Conservation (phyloP, 83 land plant species). For the Diphasiastrum complanatum region DNA sequence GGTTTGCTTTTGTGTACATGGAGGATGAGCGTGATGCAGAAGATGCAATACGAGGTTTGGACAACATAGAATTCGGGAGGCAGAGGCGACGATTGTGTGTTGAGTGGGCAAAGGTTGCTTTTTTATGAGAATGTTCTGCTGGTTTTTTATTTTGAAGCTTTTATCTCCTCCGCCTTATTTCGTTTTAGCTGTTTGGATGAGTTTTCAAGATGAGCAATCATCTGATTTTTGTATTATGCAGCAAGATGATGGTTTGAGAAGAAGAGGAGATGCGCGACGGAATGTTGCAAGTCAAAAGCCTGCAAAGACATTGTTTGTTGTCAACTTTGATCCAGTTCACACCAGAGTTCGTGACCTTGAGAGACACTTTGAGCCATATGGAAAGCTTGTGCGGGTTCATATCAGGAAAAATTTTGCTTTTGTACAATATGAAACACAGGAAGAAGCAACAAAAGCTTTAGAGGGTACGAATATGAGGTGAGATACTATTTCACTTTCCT, state of each 20-base stretch:
- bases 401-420: constrained; percentile 26
- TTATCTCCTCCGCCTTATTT: background rate
- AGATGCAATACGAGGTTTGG: constrained; percentile 6
- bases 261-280: background rate
- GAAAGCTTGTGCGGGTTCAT: constrained; percentile 13
- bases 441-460: constrained; percentile 51
- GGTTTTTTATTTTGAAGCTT: no score
- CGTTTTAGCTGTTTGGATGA: background rate
- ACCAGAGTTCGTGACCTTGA: constrained; percentile 9
- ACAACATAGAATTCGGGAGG: constrained; percentile 12
- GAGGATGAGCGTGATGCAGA: constrained; percentile 16
- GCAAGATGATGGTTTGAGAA: constrained; percentile 4
- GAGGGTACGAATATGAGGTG: constrained; percentile 47
- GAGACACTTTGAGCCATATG: constrained; percentile 13
- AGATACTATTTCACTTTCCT: background rate
- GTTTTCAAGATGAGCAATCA: background rate
- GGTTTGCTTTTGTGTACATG: constrained; percentile 18
- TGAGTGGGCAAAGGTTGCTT: constrained; percentile 15
- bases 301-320: constrained; percentile 14
- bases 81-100: background rate
- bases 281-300: constrained; percentile 2
- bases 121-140: no score
- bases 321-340: constrained; percentile 9
- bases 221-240: no score
- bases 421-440: constrained; percentile 51